Base-by-base conservation (phyloP, 176 grass and related monocot genomes). In the Triticum timopheevii region DNA sequence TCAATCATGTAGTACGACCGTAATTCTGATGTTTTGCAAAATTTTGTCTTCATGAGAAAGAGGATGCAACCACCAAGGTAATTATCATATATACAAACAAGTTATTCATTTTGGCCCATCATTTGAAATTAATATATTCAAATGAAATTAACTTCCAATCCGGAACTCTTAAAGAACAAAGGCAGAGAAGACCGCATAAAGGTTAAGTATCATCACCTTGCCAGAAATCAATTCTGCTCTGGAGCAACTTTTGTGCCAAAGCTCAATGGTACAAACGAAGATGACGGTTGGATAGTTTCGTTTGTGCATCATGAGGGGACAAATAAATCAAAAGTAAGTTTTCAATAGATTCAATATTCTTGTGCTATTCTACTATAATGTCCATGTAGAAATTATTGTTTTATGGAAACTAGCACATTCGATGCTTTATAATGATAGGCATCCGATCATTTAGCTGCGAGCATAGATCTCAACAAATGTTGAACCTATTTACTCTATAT, bases 161-260 rank as follows among this genome's bases (percentile, higher is more conserved):
- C 2, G 3, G 0, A 42, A 66, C 22, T 81, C n/a, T 44, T 78
- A 65, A 52, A 77, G 44, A 9, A 85, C 40, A 8, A 1, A 23
- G 42, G 17, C 28, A 69, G 28, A 27, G 52, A 56, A 42, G 56
- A 31, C 17, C 56, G 65, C 30, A 61, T 81, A 61, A 72, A 68
- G 13, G 69, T 77, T 1, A 59, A 82, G 59, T 66, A 88, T 27
- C 71, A 82, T 52, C 30, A 69, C 42, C 79, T 88, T 77, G 61
- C 42, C 3, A 82, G 23, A 82, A 82, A 88, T 45, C 71, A 88
- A 9, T 88, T 88, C 17, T 88, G 79, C 80, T 78, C 80, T 6
- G 86, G 86, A 83, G 71, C 80, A 83, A 58, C 72, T 45, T 88
- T 88, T 83, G 80, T 88, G 22, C 62, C 71, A 13, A 88, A 42